Evolutionary conservation across 805 yeast genomes (phyloP).

Genomic region (Wickerhamomyces xylosicus): DNA sequence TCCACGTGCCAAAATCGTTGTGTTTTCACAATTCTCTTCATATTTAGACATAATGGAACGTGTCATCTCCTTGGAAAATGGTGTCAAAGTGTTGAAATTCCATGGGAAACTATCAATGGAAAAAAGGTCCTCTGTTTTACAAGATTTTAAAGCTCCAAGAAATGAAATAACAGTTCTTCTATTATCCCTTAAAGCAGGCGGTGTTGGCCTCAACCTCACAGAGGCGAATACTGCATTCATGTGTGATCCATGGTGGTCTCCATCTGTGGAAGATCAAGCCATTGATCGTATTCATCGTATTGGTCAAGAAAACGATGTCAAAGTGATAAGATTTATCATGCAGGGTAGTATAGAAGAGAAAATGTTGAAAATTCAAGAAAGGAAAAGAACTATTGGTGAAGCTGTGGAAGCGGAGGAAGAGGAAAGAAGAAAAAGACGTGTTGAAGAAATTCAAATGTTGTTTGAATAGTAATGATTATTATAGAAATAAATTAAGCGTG

Average conservation of each 20-base stretch:
- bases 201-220: constrained; percentile 84
- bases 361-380: constrained; percentile 79
- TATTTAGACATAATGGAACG: constrained; percentile 65
- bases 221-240: constrained; percentile 76
- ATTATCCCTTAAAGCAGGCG: constrained; percentile 83
- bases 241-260: constrained; percentile 99
- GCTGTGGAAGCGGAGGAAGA: constrained; percentile 70
- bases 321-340: constrained; percentile 71
- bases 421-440: constrained; percentile 56
- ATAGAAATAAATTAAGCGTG: no score
- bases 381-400: constrained; percentile 74
- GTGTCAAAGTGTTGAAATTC: constrained; percentile 54
- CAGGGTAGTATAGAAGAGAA: constrained; percentile 78
- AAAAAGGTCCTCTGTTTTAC: constrained; percentile 53
- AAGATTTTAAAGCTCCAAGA: constrained; percentile 35
- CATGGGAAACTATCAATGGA: constrained; percentile 71
- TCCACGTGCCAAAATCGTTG: constrained; percentile 67
- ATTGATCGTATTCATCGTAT: constrained; percentile 86
- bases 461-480: no score
- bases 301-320: constrained; percentile 69
- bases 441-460: constrained; percentile 62
- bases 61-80: constrained; percentile 40
- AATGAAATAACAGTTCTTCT: constrained; percentile 39
- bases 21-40: constrained; percentile 84
- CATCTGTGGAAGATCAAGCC: constrained; percentile 84